Conservation (phyloP, 768 basidiomycete genomes). For the Hypholoma fasciculare region DNA sequence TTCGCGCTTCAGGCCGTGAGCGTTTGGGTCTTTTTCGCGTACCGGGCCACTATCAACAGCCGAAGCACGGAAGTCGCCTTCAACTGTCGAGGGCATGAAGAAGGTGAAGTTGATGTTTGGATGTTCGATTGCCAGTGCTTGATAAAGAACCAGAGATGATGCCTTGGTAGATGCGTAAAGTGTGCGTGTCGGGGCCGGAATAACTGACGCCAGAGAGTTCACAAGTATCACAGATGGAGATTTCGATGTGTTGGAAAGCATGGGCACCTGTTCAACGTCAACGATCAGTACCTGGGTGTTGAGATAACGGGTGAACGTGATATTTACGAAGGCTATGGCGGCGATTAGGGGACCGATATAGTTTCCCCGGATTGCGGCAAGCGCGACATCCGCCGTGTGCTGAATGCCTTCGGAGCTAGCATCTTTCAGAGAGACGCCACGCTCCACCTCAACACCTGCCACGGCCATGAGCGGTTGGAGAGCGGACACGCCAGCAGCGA, state of each 20-base stretch:
- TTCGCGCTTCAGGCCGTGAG: slow-evolving; percentile 56
- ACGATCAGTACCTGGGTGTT: neutral
- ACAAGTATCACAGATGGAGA: slow-evolving; percentile 78
- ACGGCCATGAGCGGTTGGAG: slow-evolving; percentile 73
- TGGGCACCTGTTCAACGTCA: slow-evolving; percentile 58
- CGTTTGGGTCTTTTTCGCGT: slow-evolving; percentile 53
- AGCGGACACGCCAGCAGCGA: slow-evolving; percentile 84
- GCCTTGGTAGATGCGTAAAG: slow-evolving; percentile 86
- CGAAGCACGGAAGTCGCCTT: slow-evolving; percentile 77
- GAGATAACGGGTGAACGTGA: neutral
- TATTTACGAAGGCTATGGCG: slow-evolving; percentile 69
- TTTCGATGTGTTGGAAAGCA: slow-evolving; percentile 61
- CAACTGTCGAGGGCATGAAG: slow-evolving; percentile 68
- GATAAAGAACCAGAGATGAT: slow-evolving; percentile 75
- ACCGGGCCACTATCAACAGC: slow-evolving; percentile 63
- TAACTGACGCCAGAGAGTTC: slow-evolving; percentile 74
- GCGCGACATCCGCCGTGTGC: slow-evolving; percentile 54
- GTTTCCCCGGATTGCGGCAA: slow-evolving; percentile 60
- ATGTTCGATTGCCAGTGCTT: slow-evolving; percentile 79
- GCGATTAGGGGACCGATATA: slow-evolving; percentile 69
- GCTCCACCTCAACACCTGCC: slow-evolving; percentile 51
- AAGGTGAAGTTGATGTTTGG: slow-evolving; percentile 63
- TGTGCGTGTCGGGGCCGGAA: slow-evolving; percentile 84
- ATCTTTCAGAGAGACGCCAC: slow-evolving; percentile 31
- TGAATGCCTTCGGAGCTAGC: slow-evolving; percentile 58